Evolutionary conservation across 2,329 filamentous ascomycete species (phyloP), one percentile per base, ranked within the genome.

Genomic region (Aspergillus texensis): DNA sequence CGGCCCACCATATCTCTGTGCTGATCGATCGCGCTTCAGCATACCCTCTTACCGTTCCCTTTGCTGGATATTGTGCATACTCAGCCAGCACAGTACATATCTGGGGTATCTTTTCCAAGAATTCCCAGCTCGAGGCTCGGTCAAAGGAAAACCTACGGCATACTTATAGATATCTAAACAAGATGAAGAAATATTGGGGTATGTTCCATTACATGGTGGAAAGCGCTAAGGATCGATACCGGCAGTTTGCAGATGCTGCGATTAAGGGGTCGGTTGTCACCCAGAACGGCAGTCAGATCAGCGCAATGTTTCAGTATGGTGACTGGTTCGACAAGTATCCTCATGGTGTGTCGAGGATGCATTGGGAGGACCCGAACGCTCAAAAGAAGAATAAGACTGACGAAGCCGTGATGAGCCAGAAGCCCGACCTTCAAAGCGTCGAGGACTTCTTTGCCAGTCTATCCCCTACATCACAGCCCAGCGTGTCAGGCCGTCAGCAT

Each of bases 151-250:
- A 97, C 72, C 82, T 97, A 19, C 89, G 91, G 1, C 91, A 89
- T 67, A 98, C 97, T 68, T 91, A 98, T 71, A 92, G 91, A 72
- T 98, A 95, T 71, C 81, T 99, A 52, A 90, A 91, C 60, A 95
- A 92, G 78, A 96, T 98, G 92, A 97, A 97, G 82, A 92, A 92
- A 64, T 94, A 95, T 72, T 99, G 95, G 95, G 95, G 94, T 64
- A 96, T 97, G 91, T 97, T 98, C 74, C 92, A 97, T 75, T 97
- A 93, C 80, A 94, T 98, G 86, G 90, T 93, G 0, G 94, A 98
- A 75, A 95, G 94, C 72, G 85, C 97, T 41, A 93, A 95, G 64
- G 91, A 94, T 60, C 88, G 96, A 65, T 99, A 97, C 75, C 88
- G 91, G 58, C 87, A 89, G 55, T 94, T 93, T 70, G 89, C 93